A percentile compares a stretch with the other conserved stretches of the same genome.
Evolutionary conservation across 805 yeast species (phyloP).

Genomic region (Debaryomyces tyrocola): DNA sequence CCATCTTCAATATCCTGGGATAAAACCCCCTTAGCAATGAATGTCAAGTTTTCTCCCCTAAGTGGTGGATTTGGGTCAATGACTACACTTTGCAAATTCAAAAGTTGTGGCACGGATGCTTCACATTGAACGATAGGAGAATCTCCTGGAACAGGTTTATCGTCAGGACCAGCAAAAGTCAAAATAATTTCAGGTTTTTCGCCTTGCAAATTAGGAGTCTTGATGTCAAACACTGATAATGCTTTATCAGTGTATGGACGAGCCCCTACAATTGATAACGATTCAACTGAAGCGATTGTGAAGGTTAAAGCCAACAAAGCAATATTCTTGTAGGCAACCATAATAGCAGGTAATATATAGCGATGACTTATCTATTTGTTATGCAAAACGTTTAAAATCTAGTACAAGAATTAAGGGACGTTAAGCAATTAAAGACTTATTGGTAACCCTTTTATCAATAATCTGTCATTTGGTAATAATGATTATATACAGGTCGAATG

Average conservation of each 20-base stretch:
- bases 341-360: constrained; percentile 1
- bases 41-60: constrained; percentile 80
- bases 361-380: background rate
- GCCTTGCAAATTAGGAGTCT: background rate
- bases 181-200: constrained; percentile 5
- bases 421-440: too few species aligned
- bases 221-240: constrained; percentile 10
- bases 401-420: too few species aligned
- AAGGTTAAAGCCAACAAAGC: constrained; percentile 12
- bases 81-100: constrained; percentile 58
- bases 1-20: constrained; percentile 66
- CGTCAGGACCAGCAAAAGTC: constrained; percentile 38
- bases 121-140: constrained; percentile 86
- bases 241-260: constrained; percentile 13
- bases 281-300: constrained; percentile 13
- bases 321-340: constrained; percentile 22
- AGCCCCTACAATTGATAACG: constrained; percentile 20
- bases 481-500: too few species aligned
- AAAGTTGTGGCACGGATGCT: constrained; percentile 56
- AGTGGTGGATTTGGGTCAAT: constrained; percentile 86
- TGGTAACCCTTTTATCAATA: too few species aligned
- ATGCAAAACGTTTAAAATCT: too few species aligned
- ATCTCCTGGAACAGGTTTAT: constrained; percentile 83
- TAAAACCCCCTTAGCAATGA: constrained; percentile 71
- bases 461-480: too few species aligned